These are phyloP conservation scores for Gloeophyllum trabeum DNA, from an alignment of 768 basidiomycete genomes.

Conservation along the genomic window DNA sequence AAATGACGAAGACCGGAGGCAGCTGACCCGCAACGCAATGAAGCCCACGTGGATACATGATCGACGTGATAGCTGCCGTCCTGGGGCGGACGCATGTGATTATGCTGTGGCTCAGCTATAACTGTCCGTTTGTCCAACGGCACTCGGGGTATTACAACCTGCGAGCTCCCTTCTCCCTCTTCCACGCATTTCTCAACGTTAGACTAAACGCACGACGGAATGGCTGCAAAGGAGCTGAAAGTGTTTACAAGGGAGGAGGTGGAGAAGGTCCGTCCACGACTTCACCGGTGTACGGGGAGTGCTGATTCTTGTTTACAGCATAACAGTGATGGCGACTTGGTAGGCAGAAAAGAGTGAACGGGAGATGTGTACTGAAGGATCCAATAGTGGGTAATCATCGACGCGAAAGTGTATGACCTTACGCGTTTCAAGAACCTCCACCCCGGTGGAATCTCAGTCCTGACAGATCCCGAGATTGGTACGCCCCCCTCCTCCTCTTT, in stretches of 20 bases:
- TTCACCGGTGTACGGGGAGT: background rate
- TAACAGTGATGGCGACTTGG: slow-evolving; percentile 68
- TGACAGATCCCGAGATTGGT: slow-evolving; percentile 72
- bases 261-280: slow-evolving; percentile 38
- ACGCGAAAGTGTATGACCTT: slow-evolving; percentile 77
- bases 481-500: slow-evolving; percentile 24
- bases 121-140: too few relatives aligned
- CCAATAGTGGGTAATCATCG: slow-evolving; percentile 73
- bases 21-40: too few relatives aligned
- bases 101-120: too few relatives aligned
- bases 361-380: background rate
- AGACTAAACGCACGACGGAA: slow-evolving; percentile 1
- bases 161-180: slow-evolving; percentile 5
- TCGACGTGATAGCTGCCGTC: too few relatives aligned
- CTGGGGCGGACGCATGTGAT: too few relatives aligned
- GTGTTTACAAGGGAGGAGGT: slow-evolving; percentile 58
- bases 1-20: too few relatives aligned
- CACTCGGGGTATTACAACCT: slow-evolving; percentile 2
- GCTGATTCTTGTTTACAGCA: slow-evolving; percentile 33
- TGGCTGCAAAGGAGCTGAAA: slow-evolving; percentile 24
- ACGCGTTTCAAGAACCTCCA: slow-evolving; percentile 73
- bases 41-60: too few relatives aligned
- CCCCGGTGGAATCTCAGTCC: slow-evolving; percentile 71
- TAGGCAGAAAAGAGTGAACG: slow-evolving; percentile 17
- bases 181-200: slow-evolving; percentile 5